phyloP scores from a whole-genome alignment of 176 grass and related monocot species.

The Zoysia japonica region DNA sequence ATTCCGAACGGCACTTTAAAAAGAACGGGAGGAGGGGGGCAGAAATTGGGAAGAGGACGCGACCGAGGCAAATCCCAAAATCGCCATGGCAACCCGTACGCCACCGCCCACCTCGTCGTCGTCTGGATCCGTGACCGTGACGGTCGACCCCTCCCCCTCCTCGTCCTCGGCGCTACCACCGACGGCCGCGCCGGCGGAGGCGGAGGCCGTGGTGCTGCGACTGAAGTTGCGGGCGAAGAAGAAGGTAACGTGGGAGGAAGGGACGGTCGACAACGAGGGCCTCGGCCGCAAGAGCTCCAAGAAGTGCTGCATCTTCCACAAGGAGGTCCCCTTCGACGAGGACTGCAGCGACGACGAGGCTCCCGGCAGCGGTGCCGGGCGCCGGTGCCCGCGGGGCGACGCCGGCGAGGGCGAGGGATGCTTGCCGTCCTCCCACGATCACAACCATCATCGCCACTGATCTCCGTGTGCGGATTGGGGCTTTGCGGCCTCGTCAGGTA shows the following conservation, averaged over 20 bases:
- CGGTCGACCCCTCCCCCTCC: slow-evolving; percentile 38
- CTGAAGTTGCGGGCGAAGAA: slow-evolving; percentile 75
- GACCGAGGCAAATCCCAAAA: background rate
- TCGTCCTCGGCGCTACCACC: slow-evolving; percentile 25
- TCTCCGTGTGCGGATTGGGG: background rate
- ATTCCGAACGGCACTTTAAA: too few species aligned
- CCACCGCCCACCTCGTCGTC: background rate
- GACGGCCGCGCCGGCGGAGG: slow-evolving; percentile 1
- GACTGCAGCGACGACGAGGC: slow-evolving; percentile 90
- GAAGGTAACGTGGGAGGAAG: slow-evolving; percentile 96
- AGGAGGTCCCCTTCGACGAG: slow-evolving; percentile 88
- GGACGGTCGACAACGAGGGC: slow-evolving; percentile 94
- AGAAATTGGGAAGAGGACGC: background rate
- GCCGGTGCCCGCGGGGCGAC: slow-evolving; percentile 17
- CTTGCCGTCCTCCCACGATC: slow-evolving; percentile 51
- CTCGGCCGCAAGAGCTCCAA: slow-evolving; percentile 93
- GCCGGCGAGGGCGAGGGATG: slow-evolving; percentile 29
- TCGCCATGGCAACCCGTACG: slow-evolving; percentile 39
- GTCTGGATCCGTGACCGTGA: slow-evolving; percentile 64
- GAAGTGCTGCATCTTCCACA: slow-evolving; percentile 98
- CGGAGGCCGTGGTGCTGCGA: slow-evolving; percentile 68
- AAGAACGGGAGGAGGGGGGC: too few species aligned
- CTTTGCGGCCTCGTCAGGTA: slow-evolving; percentile 1
- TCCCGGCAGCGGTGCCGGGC: slow-evolving; percentile 3
- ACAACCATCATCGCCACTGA: slow-evolving; percentile 34